A percentile compares a stretch with the other conserved stretches of the same genome.
phyloP scores from a whole-genome alignment of 2,329 filamentous ascomycete species.

The Calonectria pseudoreteaudii region DNA sequence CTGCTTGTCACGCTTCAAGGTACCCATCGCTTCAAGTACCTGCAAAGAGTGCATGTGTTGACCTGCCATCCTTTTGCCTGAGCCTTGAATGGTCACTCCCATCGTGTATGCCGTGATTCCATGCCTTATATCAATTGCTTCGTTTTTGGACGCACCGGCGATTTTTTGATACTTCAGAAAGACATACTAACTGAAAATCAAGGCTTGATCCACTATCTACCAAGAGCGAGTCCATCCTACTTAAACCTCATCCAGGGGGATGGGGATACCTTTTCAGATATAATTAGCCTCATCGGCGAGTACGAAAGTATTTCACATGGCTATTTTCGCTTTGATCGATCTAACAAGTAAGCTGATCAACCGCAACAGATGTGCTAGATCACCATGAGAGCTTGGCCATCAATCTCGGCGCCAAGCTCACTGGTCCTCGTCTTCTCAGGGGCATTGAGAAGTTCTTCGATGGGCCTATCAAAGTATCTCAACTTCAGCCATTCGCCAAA shows the following conservation, averaged over 20 bases:
- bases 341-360: constrained; percentile 31
- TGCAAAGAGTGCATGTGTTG: neutral
- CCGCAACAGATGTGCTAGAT: constrained; percentile 75
- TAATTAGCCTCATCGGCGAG: constrained; percentile 78
- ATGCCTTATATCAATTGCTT: neutral
- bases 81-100: neutral
- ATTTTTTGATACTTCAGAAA: constrained; percentile 15
- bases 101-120: constrained; percentile 17
- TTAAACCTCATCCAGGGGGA: constrained; percentile 66
- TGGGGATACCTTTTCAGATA: constrained; percentile 77
- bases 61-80: neutral
- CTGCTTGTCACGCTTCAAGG: neutral
- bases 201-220: constrained; percentile 66
- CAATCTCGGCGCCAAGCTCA: constrained; percentile 84
- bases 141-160: constrained; percentile 30
- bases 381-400: constrained; percentile 89
- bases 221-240: constrained; percentile 56
- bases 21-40: neutral
- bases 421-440: constrained; percentile 85
- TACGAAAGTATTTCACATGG: constrained; percentile 71
- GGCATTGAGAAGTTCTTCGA: constrained; percentile 90
- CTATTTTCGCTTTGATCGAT: neutral
- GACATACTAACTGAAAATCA: constrained; percentile 37
- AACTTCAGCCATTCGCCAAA: constrained; percentile 68
- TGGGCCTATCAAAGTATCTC: constrained; percentile 72